Percentiles rank a stretch among this genome's conserved stretches.
Conservation (phyloP, 2,329 filamentous ascomycete species). For the Sordariomycetes sp. region DNA sequence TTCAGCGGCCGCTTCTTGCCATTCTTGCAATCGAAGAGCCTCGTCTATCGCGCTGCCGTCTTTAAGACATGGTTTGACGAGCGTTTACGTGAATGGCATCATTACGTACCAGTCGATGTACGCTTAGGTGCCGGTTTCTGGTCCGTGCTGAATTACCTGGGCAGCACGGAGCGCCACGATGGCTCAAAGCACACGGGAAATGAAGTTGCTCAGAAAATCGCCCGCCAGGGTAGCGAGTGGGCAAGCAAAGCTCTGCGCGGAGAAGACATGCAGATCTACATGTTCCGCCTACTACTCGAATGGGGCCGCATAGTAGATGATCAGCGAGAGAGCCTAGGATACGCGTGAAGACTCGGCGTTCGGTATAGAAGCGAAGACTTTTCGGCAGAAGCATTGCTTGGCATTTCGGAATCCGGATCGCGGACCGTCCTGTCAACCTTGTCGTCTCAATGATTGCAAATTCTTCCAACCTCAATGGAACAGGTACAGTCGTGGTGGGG, state of each 20-base stretch:
- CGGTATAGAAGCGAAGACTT: not conserved
- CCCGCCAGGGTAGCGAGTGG: constrained; percentile 40
- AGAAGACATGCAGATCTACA: constrained; percentile 68
- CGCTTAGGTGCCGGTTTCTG: constrained; percentile 47
- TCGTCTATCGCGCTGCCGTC: constrained; percentile 55
- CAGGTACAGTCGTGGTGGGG: too few species aligned
- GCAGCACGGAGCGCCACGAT: constrained; percentile 18
- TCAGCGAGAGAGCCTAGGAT: constrained; percentile 26
- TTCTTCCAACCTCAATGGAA: too few species aligned
- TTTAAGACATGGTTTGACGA: constrained; percentile 59
- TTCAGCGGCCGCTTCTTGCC: constrained; percentile 59
- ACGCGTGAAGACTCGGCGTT: too few species aligned
- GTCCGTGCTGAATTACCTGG: constrained; percentile 30
- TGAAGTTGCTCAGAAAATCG: constrained; percentile 10
- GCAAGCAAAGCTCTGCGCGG: constrained; percentile 46
- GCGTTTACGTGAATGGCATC: constrained; percentile 50
- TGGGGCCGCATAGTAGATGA: constrained; percentile 59
- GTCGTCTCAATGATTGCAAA: too few species aligned
- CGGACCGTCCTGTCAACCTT: too few species aligned
- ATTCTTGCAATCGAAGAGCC: constrained; percentile 53
- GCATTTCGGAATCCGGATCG: too few species aligned
- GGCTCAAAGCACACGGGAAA: constrained; percentile 4
- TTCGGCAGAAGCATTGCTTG: too few species aligned
- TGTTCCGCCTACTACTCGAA: constrained; percentile 63
- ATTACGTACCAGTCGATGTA: constrained; percentile 54